These are phyloP conservation scores for Cucurbita argyrosperma DNA, from an alignment of 306 rosid species.

Conservation along the genomic window DNA sequence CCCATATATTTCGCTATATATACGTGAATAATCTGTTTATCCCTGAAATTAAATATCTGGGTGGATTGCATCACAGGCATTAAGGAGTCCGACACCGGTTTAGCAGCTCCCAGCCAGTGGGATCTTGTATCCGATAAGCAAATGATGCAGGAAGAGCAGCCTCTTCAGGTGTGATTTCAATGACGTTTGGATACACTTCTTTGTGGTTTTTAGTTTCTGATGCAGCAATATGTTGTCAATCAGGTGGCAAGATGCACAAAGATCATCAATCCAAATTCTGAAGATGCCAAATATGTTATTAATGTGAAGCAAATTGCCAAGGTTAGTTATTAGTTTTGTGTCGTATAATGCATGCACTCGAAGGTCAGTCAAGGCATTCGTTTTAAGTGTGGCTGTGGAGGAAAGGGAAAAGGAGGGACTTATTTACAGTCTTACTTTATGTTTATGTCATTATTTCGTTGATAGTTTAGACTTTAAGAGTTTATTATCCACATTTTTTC, in stretches of 20 bases:
- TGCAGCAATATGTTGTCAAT: slow-evolving; percentile 8
- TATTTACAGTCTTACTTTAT: background rate
- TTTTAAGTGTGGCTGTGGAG: background rate
- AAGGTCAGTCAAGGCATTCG: background rate
- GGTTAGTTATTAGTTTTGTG: slow-evolving; percentile 20
- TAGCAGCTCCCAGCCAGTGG: slow-evolving; percentile 99
- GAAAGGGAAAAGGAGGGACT: background rate
- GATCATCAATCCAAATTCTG: slow-evolving; percentile 91
- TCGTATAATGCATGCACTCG: background rate
- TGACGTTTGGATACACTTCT: background rate
- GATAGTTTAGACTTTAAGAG: background rate
- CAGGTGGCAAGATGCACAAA: slow-evolving; percentile 98
- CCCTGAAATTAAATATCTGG: slow-evolving; percentile 1
- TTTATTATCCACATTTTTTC: background rate
- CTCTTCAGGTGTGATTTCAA: slow-evolving; percentile 58
- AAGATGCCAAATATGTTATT: slow-evolving; percentile 92
- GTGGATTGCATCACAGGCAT: slow-evolving; percentile 39
- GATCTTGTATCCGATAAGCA: slow-evolving; percentile 99
- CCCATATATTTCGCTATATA: background rate
- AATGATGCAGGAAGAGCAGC: slow-evolving; percentile 99
- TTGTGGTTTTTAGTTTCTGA: slow-evolving; percentile 1
- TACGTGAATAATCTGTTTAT: background rate
- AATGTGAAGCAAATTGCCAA: slow-evolving; percentile 97
- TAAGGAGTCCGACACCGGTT: slow-evolving; percentile 97
- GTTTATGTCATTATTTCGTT: background rate